phyloP scores from a whole-genome alignment of 2,329 filamentous ascomycete species.

The Fusarium nanum region DNA sequence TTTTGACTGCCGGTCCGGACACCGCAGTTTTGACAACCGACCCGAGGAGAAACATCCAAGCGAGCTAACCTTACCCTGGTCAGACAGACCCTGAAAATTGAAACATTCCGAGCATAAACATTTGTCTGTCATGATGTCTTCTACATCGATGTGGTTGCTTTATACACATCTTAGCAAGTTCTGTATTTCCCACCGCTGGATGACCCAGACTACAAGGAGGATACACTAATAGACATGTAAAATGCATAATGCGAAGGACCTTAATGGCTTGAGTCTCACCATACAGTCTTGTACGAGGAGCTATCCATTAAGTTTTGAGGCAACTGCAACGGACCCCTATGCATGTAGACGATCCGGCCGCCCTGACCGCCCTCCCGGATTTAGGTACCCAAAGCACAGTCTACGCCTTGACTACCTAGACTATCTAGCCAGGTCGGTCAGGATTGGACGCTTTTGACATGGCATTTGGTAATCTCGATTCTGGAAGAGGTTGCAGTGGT shows the following conservation, averaged over 20 bases:
- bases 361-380: conserved; percentile 41
- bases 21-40: background rate
- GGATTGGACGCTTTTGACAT: background rate
- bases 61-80: conserved; percentile 6
- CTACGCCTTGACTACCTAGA: background rate
- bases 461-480: conserved; percentile 1
- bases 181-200: too few species aligned
- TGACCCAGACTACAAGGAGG: background rate
- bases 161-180: background rate
- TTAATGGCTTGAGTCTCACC: background rate
- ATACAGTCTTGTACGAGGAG: background rate
- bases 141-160: background rate
- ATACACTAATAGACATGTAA: background rate
- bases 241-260: background rate
- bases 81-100: background rate
- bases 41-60: conserved; percentile 14
- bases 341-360: conserved; percentile 33
- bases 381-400: conserved; percentile 24
- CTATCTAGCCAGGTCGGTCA: background rate
- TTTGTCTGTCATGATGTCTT: background rate
- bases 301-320: background rate
- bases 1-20: conserved; percentile 12
- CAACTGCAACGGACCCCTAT: conserved; percentile 18
- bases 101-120: background rate
- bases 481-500: background rate